Evolutionary conservation across 345 rosid genomes (phyloP).

Genomic region (Lenwebbia sp.): DNA sequence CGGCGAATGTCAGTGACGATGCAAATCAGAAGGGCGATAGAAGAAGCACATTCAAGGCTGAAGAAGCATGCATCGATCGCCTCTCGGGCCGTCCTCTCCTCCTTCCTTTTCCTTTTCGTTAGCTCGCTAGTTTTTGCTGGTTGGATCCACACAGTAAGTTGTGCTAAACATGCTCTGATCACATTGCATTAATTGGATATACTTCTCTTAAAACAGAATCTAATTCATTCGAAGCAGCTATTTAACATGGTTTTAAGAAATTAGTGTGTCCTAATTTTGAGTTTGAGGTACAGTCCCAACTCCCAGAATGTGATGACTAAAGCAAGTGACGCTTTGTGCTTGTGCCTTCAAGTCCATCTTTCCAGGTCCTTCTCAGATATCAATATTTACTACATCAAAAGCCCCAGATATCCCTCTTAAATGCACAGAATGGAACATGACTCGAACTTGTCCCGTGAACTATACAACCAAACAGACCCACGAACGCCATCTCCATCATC

Average conservation of each 20-base stretch:
- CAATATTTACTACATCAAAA: neutral
- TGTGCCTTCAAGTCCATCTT: neutral
- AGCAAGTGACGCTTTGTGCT: neutral
- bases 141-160: neutral
- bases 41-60: neutral
- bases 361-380: neutral
- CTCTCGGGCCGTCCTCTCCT: neutral
- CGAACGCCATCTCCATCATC: neutral
- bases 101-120: conserved; percentile 11
- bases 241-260: neutral
- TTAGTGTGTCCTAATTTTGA: neutral
- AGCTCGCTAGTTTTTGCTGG: conserved; percentile 10
- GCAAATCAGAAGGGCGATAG: neutral
- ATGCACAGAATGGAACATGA: conserved; percentile 5
- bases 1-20: neutral
- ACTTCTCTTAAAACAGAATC: neutral
- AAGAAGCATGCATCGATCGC: neutral
- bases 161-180: neutral
- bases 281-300: neutral
- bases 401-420: neutral
- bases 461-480: conserved; percentile 2
- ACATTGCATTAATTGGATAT: neutral
- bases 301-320: neutral
- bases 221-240: neutral
- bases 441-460: conserved; percentile 7